Evolutionary conservation across 2,329 filamentous ascomycete genomes (phyloP).

Genomic region (Penicillium sp.): DNA sequence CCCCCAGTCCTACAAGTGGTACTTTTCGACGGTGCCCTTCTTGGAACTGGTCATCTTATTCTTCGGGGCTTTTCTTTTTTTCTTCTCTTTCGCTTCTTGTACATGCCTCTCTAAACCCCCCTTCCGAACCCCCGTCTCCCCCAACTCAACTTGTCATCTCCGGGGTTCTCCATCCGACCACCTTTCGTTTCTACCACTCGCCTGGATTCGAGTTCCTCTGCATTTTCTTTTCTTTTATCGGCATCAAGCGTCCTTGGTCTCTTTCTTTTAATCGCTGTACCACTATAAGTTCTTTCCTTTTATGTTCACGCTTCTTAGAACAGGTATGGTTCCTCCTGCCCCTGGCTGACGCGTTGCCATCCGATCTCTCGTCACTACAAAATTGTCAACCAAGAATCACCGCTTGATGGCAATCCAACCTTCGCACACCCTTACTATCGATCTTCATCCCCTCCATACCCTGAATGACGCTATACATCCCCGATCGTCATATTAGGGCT

Average conservation of each 20-base stretch:
- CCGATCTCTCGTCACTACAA: slow-evolving; percentile 12
- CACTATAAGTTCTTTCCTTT: slow-evolving; percentile 29
- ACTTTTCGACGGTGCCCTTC: slow-evolving; percentile 35
- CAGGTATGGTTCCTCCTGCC: slow-evolving; percentile 30
- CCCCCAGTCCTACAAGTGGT: slow-evolving; percentile 27
- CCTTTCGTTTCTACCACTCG: slow-evolving; percentile 31
- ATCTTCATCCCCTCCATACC: background rate
- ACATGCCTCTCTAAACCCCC: slow-evolving; percentile 35
- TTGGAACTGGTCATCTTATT: slow-evolving; percentile 30
- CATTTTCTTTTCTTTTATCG: slow-evolving; percentile 17
- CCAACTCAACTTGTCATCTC: slow-evolving; percentile 27
- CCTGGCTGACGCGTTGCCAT: slow-evolving; percentile 26
- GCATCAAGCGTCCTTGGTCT: slow-evolving; percentile 27
- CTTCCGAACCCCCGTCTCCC: slow-evolving; percentile 29
- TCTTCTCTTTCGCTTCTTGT: slow-evolving; percentile 26
- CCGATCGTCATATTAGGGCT: slow-evolving; percentile 16
- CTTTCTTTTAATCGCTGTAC: slow-evolving; percentile 34
- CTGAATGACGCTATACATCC: background rate
- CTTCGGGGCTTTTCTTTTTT: slow-evolving; percentile 16
- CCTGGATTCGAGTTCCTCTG: slow-evolving; percentile 23
- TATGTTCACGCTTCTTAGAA: slow-evolving; percentile 33
- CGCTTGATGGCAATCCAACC: slow-evolving; percentile 1
- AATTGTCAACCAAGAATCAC: slow-evolving; percentile 15
- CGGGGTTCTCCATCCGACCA: slow-evolving; percentile 25
- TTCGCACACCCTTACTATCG: slow-evolving; percentile 8